Percentiles rank a stretch among this genome's conserved stretches.
phyloP scores from a whole-genome alignment of 768 basidiomycete genomes.

The Tulasnella sp. region DNA sequence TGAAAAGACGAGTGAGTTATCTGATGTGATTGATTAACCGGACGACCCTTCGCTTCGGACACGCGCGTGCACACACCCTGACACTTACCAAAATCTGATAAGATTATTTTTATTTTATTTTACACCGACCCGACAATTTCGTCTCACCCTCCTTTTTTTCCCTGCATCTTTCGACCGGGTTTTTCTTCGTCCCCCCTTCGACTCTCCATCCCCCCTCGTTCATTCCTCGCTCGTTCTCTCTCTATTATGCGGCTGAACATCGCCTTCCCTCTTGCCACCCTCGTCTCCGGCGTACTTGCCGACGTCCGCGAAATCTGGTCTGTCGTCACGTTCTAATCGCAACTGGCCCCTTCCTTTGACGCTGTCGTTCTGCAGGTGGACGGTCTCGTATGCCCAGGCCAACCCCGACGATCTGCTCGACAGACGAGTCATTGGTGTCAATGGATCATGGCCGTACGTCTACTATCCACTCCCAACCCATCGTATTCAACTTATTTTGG shows the following conservation, averaged over 20 bases:
- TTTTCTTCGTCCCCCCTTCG: slow-evolving; percentile 3
- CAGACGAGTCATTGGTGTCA: slow-evolving; percentile 75
- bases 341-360: not conserved
- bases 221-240: slow-evolving; percentile 16
- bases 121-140: not conserved
- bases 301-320: slow-evolving; percentile 21
- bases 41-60: no score
- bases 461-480: not conserved
- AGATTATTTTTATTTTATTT: no score
- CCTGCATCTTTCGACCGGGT: not conserved
- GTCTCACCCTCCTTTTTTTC: not conserved
- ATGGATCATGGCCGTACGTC: slow-evolving; percentile 86
- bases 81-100: no score
- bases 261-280: slow-evolving; percentile 23
- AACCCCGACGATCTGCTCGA: slow-evolving; percentile 75
- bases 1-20: no score
- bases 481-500: not conserved
- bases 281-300: not conserved
- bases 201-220: not conserved
- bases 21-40: no score
- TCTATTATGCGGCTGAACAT: slow-evolving; percentile 18
- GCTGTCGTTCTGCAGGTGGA: slow-evolving; percentile 42
- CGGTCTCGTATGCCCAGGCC: slow-evolving; percentile 71
- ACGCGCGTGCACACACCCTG: no score
- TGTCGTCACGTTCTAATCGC: slow-evolving; percentile 22